These are phyloP conservation scores for Sphaerosporella brunnea DNA, from an alignment of 495 filamentous ascomycete genomes.

Conservation along the genomic window DNA sequence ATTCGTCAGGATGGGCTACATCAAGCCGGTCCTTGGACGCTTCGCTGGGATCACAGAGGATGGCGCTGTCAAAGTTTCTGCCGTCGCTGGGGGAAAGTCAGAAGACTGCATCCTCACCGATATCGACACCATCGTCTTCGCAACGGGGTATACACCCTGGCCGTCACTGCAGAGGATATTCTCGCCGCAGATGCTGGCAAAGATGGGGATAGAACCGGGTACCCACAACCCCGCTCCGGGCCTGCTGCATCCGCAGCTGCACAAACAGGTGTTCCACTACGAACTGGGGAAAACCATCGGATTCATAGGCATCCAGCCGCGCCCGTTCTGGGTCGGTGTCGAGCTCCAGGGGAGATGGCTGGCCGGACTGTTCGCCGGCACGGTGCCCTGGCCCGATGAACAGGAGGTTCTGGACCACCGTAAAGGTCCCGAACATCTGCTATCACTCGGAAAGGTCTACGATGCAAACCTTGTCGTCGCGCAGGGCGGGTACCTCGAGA, in stretches of 20 bases:
- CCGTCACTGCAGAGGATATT: background rate
- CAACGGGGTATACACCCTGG: conserved; percentile 45
- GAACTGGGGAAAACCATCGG: conserved; percentile 39
- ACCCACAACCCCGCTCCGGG: background rate
- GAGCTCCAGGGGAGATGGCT: conserved; percentile 69
- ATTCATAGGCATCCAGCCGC: conserved; percentile 73
- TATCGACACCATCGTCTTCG: conserved; percentile 50
- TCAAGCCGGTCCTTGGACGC: conserved; percentile 31
- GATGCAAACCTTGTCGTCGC: background rate
- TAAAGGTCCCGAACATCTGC: conserved; percentile 1
- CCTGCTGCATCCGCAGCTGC: conserved; percentile 28
- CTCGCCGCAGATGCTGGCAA: conserved; percentile 11
- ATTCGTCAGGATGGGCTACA: conserved; percentile 48
- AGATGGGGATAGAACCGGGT: conserved; percentile 36
- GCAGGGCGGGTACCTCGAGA: background rate
- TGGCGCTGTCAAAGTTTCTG: conserved; percentile 6
- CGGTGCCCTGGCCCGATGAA: conserved; percentile 6
- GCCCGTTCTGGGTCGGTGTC: conserved; percentile 73
- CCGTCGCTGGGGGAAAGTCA: conserved; percentile 26
- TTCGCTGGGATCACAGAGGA: conserved; percentile 16
- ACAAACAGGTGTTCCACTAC: conserved; percentile 38
- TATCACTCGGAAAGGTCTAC: conserved; percentile 2
- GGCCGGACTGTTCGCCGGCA: conserved; percentile 30
- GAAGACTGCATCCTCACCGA: conserved; percentile 32
- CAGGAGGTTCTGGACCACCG: conserved; percentile 3